Conservation (phyloP, 129 eudicot species). For the Saposhnikovia divaricata region DNA sequence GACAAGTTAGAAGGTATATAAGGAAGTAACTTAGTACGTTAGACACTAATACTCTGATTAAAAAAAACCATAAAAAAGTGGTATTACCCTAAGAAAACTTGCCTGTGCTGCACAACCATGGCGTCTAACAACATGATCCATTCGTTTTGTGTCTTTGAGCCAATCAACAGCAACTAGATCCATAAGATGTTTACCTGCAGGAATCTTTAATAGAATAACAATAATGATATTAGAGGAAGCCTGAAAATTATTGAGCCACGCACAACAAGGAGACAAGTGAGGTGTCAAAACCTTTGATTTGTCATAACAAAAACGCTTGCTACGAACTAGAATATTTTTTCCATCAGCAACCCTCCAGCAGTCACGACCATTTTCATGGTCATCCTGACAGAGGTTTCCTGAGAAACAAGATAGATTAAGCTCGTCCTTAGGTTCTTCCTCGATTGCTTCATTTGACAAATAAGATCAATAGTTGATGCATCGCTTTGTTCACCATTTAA, state of each 20-base stretch:
- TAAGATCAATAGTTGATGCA: constrained; percentile 10
- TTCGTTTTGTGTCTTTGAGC: constrained; percentile 90
- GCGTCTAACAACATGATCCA: constrained; percentile 97
- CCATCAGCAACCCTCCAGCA: constrained; percentile 93
- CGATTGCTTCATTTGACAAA: constrained; percentile 41
- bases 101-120: constrained; percentile 94
- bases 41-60: not conserved
- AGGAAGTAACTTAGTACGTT: not conserved
- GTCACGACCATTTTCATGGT: constrained; percentile 69
- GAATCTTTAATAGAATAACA: constrained; percentile 37
- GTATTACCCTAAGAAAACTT: constrained; percentile 18
- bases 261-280: constrained; percentile 16
- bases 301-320: constrained; percentile 70
- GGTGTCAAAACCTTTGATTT: constrained; percentile 62
- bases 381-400: constrained; percentile 77
- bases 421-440: constrained; percentile 63
- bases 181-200: constrained; percentile 93
- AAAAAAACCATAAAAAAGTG: not conserved
- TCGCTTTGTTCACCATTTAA: constrained; percentile 6
- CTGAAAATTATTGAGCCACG: not conserved
- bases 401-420: constrained; percentile 79
- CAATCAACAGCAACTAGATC: constrained; percentile 99
- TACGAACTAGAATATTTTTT: constrained; percentile 86
- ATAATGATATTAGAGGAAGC: constrained; percentile 16
- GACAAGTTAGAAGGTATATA: not conserved